Evolutionary conservation across 345 rosid species (phyloP), one percentile per base, ranked within the genome.

Genomic region (Gossypium arboreum): DNA sequence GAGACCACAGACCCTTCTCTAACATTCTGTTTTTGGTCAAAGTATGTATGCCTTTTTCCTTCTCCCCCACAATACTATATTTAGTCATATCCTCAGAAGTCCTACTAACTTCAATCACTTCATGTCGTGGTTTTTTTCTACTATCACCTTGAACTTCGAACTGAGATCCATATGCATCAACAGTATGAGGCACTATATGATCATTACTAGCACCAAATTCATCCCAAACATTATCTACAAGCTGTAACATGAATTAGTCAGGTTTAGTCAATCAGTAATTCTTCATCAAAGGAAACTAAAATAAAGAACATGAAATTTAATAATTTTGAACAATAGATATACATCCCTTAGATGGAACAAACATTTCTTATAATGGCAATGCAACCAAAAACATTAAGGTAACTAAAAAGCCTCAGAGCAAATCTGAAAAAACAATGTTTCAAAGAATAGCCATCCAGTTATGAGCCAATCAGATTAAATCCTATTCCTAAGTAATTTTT

Each of bases 111-210:
- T 79, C 82, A 79, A 73, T 78, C 75, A 73, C 83, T 48, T 84
- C 91, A 74, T 60, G 72, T 77, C 80, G 73, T 45, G 68, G 84
- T 88, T 90, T 91, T 77, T 84, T 88, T 9, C 51, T 72, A 79
- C 78, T 75, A 69, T 72, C 82, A 75, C 63, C 61, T 50, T 77
- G 83, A 77, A 75, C 76, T 77, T 59, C 77, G 76, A 79, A 79
- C 61, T 79, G 88, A 81, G 75, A 69, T 48, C 68, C 75, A 84
- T 76, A 18, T 71, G 81, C 83, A 68, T 73, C 78, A 25, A 44
- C 60, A 12, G 88, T 80, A 81, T 79, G 84, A 54, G 94, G 98
- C 73, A 91, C 97, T 81, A 86, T 84, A 82, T 89, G 92, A 84
- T 93, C 95, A 73, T 82, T 94, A 73, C 79, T 84, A 65, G 70